Conservation (phyloP, 208 protist species). For the Sergeia podlipaevii region DNA sequence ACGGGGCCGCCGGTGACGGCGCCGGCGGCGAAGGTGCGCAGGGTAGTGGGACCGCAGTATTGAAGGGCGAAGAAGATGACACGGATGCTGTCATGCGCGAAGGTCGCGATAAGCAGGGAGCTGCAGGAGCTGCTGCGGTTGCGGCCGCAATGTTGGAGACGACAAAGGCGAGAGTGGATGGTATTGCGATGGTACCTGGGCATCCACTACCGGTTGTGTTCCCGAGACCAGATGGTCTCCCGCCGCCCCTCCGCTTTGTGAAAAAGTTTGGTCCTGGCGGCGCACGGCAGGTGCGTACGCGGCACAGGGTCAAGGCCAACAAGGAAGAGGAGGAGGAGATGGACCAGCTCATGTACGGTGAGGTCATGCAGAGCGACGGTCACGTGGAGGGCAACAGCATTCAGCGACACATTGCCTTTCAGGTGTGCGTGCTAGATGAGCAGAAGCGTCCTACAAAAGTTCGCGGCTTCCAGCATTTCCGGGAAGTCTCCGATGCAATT, state of each 20-base stretch:
- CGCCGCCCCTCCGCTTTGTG: constrained; percentile 33
- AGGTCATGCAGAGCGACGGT: constrained; percentile 42
- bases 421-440: constrained; percentile 62
- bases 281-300: constrained; percentile 7
- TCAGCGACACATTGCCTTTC: constrained; percentile 23
- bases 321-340: constrained; percentile 19
- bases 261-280: constrained; percentile 40
- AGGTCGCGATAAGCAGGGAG: constrained; percentile 51
- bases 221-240: constrained; percentile 31
- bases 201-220: constrained; percentile 66
- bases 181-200: constrained; percentile 46
- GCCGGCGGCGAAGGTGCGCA: constrained; percentile 10
- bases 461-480: constrained; percentile 41
- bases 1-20: constrained; percentile 9
- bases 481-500: constrained; percentile 31
- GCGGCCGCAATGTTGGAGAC: constrained; percentile 56
- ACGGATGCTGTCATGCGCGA: constrained; percentile 53
- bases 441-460: constrained; percentile 20
- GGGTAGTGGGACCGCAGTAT: constrained; percentile 9
- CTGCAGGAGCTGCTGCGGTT: constrained; percentile 53
- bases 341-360: constrained; percentile 24
- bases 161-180: constrained; percentile 30
- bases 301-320: constrained; percentile 10
- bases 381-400: constrained; percentile 27
- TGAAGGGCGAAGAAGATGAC: constrained; percentile 35